Evolutionary conservation across 2,329 filamentous ascomycete genomes (phyloP).

Genomic region (Colletotrichum falcatum): DNA sequence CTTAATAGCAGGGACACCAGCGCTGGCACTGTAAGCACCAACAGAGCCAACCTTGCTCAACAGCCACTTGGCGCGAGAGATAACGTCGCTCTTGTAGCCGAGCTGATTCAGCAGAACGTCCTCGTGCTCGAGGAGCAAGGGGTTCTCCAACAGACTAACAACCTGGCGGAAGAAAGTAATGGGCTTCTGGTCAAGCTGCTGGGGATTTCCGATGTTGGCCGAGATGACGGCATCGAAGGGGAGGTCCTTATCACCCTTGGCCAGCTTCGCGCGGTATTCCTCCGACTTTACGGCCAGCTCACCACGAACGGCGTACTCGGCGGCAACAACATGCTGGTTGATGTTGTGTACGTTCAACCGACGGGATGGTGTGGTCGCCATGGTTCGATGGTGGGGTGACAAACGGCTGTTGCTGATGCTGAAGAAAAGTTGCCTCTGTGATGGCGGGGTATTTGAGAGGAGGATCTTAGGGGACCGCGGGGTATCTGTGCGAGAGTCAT

Average conservation of each 20-base stretch:
- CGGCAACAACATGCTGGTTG: slow-evolving; percentile 87
- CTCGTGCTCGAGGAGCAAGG: slow-evolving; percentile 82
- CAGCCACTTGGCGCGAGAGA: slow-evolving; percentile 84
- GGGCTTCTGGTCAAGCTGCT: slow-evolving; percentile 98
- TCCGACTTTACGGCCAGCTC: slow-evolving; percentile 95
- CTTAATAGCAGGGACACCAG: slow-evolving; percentile 87
- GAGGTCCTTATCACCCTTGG: slow-evolving; percentile 69
- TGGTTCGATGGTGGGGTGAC: slow-evolving; percentile 46
- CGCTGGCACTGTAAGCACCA: slow-evolving; percentile 95
- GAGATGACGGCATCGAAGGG: slow-evolving; percentile 94
- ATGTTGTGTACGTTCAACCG: slow-evolving; percentile 85
- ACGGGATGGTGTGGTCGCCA: slow-evolving; percentile 53
- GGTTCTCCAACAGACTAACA: slow-evolving; percentile 92
- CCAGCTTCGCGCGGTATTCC: slow-evolving; percentile 82
- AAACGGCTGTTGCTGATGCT: slow-evolving; percentile 36
- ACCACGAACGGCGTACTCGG: slow-evolving; percentile 96
- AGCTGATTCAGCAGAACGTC: slow-evolving; percentile 80
- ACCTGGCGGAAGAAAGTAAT: slow-evolving; percentile 99
- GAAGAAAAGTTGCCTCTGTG: slow-evolving; percentile 38
- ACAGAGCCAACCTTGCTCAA: slow-evolving; percentile 89
- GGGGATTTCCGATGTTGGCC: slow-evolving; percentile 98
- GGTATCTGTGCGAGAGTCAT: slow-evolving; percentile 41
- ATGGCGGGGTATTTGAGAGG: slow-evolving; percentile 40
- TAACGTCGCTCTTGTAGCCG: slow-evolving; percentile 90
- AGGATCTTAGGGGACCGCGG: slow-evolving; percentile 38